Evolutionary conservation across 305 asterid genomes (phyloP), one percentile per base, ranked within the genome.

Genomic region (Fraxinus sp.): DNA sequence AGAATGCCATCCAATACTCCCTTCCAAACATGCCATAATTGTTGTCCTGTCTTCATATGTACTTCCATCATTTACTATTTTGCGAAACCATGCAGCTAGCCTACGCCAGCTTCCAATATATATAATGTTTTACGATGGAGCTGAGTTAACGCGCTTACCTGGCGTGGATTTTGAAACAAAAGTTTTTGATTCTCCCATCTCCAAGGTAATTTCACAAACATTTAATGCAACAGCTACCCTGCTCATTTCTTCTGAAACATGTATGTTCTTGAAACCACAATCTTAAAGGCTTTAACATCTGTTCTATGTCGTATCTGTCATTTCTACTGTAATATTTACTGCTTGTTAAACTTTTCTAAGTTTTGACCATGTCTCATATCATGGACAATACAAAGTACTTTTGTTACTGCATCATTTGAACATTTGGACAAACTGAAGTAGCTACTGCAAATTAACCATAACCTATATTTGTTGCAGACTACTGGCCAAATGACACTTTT

Each of bases 21-120:
- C 72, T 22, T 62, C 32, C 73, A 64, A 22, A 64, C 33, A 64
- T 64, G 35, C 20, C 7, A 64, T 26, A 64, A 64, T 26, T 76
- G 10, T 76, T 79, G 72, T 16, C 18, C 14, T 76, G 13, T 75
- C 8, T 64, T 43, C 35, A 79, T 49, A 30, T 41, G 30, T 70
- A 7, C 70, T 43, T 43, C 4, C 71, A 18, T 79, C 41, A n/a
- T n/a, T 37, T 79, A 36, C 64, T 85, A 83, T 79, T 83, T 86
- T 79, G 33, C 16, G 49, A 80, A 24, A 77, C 64, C 80, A 49
- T n/a, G 68, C 91, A 95, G 99, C 87, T 82, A 86, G 92, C 89
- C 90, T 92, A 52, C 90, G 87, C 84, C 97, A 94, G 83, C 94
- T 95, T 81, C 99, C 98, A 13, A 85, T 84, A 0, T 95, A 93